Conservation (phyloP, 371 early-diverging fungal species). For the Mortierella sp. region DNA sequence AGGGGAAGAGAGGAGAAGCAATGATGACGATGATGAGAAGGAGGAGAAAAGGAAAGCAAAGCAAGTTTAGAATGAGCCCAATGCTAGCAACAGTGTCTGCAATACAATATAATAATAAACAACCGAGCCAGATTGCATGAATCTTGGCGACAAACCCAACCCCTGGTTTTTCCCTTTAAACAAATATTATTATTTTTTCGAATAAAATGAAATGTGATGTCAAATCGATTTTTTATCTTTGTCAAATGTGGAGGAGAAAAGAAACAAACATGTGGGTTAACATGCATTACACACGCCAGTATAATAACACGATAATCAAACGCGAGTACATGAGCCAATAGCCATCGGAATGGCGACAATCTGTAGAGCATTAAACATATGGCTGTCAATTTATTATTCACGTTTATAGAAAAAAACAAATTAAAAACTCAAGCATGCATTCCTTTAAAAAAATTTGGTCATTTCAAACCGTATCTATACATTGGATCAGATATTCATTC, state of each 20-base stretch:
- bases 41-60: too few species aligned
- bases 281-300: not conserved
- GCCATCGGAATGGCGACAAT: not conserved
- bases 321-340: not conserved
- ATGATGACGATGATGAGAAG: not conserved
- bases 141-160: not conserved
- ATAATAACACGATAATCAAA: not conserved
- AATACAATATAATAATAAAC: not conserved
- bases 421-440: not conserved
- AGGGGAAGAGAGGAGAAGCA: too few species aligned
- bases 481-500: too few species aligned
- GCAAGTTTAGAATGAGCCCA: not conserved
- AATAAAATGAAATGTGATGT: not conserved
- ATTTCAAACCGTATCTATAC: too few species aligned
- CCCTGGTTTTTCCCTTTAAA: not conserved
- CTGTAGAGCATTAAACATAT: not conserved
- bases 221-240: not conserved
- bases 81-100: too few species aligned
- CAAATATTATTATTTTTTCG: not conserved
- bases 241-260: not conserved
- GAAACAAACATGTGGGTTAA: not conserved
- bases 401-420: too few species aligned
- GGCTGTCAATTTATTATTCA: not conserved
- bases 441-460: too few species aligned
- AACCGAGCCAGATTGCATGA: not conserved